These are phyloP conservation scores for Suillus decipiens DNA, from an alignment of 768 basidiomycete species.

Conservation along the genomic window DNA sequence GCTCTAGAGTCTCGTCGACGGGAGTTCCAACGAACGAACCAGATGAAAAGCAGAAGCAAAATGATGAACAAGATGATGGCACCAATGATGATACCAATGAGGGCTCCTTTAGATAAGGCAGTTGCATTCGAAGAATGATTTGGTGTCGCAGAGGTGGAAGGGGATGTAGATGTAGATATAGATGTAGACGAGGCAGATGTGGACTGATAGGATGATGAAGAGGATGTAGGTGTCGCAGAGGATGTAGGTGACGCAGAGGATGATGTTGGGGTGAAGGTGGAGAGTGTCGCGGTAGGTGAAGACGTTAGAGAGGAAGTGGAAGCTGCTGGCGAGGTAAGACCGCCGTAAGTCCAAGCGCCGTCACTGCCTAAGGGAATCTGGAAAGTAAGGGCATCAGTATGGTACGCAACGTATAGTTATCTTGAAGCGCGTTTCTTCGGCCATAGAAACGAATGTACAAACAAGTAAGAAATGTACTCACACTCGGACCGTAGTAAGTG, in stretches of 20 bases:
- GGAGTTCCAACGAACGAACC: slow-evolving; percentile 33
- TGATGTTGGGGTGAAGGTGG: slow-evolving; percentile 23
- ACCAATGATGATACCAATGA: slow-evolving; percentile 42
- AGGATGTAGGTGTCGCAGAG: slow-evolving; percentile 31
- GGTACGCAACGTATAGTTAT: neutral
- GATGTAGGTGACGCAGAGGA: slow-evolving; percentile 33
- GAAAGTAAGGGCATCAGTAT: slow-evolving; percentile 11
- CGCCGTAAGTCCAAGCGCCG: slow-evolving; percentile 71
- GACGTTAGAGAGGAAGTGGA: slow-evolving; percentile 25
- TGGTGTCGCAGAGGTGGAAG: slow-evolving; percentile 26
- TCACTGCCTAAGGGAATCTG: slow-evolving; percentile 74
- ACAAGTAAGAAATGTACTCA: slow-evolving; percentile 41
- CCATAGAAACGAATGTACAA: neutral
- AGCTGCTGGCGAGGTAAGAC: slow-evolving; percentile 64
- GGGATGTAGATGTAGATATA: slow-evolving; percentile 25
- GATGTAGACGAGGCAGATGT: slow-evolving; percentile 30
- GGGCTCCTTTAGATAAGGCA: slow-evolving; percentile 29
- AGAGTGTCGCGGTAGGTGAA: slow-evolving; percentile 28
- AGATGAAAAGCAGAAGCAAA: slow-evolving; percentile 48
- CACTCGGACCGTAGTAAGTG: slow-evolving; percentile 83
- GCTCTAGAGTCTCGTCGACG: slow-evolving; percentile 20
- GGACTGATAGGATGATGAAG: slow-evolving; percentile 28
- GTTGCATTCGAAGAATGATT: slow-evolving; percentile 30
- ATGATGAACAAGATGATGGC: slow-evolving; percentile 59
- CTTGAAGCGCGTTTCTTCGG: neutral